Evolutionary conservation across 2,329 filamentous ascomycete species (phyloP), one percentile per base, ranked within the genome.

Genomic region (Aspergillus sp.): DNA sequence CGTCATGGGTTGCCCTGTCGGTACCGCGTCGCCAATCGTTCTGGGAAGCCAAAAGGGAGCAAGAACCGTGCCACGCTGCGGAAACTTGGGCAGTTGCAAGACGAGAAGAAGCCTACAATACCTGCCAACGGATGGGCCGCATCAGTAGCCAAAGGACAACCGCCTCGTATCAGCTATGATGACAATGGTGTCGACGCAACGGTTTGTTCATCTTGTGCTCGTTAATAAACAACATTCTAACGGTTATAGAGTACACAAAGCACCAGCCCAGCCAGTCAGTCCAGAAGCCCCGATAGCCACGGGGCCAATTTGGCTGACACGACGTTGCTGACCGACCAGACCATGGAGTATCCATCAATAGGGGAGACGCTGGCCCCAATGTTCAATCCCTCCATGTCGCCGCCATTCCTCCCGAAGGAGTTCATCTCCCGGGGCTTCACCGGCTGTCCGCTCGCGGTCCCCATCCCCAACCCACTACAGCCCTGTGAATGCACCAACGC

Each of bases 21-120:
- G 61, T 76, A 77, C 58, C 71, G 74, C 38, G 70, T 74, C 55
- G 75, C 75, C 49, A 76, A 75, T 59, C 73, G 75, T 25, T 76
- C 75, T 17, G 75, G 75, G 6, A 77, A 77, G 60, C 75, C 75
- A 13, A 77, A 77, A 57, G 75, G 75, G 7, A 77, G 74, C 62
- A 76, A 76, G 55, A 77, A 77, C 57, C 68, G 73, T 48, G 72
- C 75, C 3, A 77, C 75, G 3, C 59, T 77, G 21, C 68, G 70
- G 59, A 76, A 75, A 41, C 39, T 77, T 38, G 74, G 74, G 5
- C 72, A 74, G 53, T 63, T 77, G 30, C 74, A 72, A 56, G 72
- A 42, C 21, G 38, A 73, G 52, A 66, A 71, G 2, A 71, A 73
- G 54, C 62, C 67, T 8, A 49, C 64, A 3, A 64, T 64, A 42